These are phyloP conservation scores for Phytopythium cucurbitacearum DNA, from an alignment of 352 stramenopile species.

Conservation along the genomic window DNA sequence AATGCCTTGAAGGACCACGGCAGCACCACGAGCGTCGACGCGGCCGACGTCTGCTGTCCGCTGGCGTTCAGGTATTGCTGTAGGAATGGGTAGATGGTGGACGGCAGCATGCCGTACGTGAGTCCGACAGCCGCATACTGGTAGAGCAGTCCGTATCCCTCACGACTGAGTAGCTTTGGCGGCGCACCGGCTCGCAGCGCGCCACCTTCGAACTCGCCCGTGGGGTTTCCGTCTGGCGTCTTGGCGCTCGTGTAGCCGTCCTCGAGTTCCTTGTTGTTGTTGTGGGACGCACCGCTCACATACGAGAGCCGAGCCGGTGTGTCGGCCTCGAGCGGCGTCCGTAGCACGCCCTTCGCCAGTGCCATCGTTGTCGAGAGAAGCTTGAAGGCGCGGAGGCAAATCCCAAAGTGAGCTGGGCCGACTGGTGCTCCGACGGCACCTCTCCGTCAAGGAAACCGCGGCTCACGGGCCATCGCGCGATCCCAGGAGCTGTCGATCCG, in stretches of 20 bases:
- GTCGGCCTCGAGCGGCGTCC: constrained; percentile 4
- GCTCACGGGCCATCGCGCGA: too few species aligned
- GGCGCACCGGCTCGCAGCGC: constrained; percentile 20
- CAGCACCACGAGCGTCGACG: constrained; percentile 16
- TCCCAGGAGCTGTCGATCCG: too few species aligned
- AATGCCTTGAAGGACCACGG: constrained; percentile 25
- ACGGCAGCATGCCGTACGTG: constrained; percentile 31
- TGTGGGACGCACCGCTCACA: constrained; percentile 16
- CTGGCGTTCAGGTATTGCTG: constrained; percentile 28
- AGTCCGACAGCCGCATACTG: constrained; percentile 45
- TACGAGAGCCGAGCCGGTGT: constrained; percentile 29
- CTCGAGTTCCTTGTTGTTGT: constrained; percentile 15
- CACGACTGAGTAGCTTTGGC: constrained; percentile 23
- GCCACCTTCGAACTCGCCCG: constrained; percentile 7
- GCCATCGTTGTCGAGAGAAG: too few species aligned
- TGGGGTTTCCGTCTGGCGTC: background rate
- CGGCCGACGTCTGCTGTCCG: constrained; percentile 17
- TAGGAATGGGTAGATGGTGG: constrained; percentile 25
- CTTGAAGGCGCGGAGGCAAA: too few species aligned
- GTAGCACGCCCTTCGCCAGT: too few species aligned
- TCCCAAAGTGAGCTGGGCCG: too few species aligned
- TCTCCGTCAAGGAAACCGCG: too few species aligned
- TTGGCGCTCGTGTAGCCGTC: background rate
- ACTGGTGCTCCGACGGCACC: too few species aligned
- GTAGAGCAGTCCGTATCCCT: constrained; percentile 33